Evolutionary conservation across 306 rosid genomes (phyloP), one percentile per base, ranked within the genome.

Genomic region (Acacia acuminata): DNA sequence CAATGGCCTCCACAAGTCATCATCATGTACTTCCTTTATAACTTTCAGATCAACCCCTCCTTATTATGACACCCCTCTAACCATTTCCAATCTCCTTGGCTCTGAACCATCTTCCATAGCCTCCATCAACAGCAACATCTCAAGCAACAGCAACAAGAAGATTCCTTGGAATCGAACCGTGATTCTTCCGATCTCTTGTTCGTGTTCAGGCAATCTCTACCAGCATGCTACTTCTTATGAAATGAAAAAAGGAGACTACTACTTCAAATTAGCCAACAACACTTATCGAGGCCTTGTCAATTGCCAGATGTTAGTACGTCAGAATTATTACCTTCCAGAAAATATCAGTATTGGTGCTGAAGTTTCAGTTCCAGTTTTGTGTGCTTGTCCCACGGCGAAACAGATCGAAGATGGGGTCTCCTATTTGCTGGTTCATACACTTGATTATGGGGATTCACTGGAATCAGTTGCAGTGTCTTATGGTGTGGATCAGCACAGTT

Each of bases 241-340:
- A 3, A 83, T 45, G 0, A 42, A 0, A 8, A 15, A 66, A 32
- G 30, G 19, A 24, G 87, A 87, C n/a, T 80, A 85, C 0, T 91
- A 91, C 78, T 89, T 0, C 45, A 7, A 8, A 10, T 71, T 81
- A 51, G 88, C 82, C 0, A 55, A 10, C 34, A 20, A 11, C 7
- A 87, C 79, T 25, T 91, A 65, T 85, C 91, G 87, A 82, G 87
- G 94, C 65, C 84, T 91, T 42, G 79, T 90, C 6, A 91, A 90
- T 3, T 91, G 92, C n/a, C 91, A 87, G 24, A 89, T 90, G 45
- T 0, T 89, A 85, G 76, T 67, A 55, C 80, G 88, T n/a, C 92
- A 87, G 79, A 91, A 91, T 48, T 85, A 87, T 48, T 91, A 88
- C 40, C 61, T 87, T 2, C 32, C 88, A 14, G 2, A 1, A 3